Percentiles rank a stretch among this genome's conserved stretches.
phyloP scores from a whole-genome alignment of 495 filamentous ascomycete genomes.

The Neurospora tetraspora region DNA sequence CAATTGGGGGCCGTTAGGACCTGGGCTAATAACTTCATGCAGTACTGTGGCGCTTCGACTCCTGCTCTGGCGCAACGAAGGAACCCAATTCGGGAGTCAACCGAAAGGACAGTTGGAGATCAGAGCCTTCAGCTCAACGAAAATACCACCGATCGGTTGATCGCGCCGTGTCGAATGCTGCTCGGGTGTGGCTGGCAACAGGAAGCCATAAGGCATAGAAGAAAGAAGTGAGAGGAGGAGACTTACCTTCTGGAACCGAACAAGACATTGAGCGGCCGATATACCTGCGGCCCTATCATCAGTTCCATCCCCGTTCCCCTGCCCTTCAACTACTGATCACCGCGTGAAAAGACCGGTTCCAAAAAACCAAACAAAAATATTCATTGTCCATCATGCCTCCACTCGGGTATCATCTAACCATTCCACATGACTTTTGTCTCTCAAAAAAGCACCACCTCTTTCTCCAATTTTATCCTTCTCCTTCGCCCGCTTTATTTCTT shows the following conservation, averaged over 20 bases:
- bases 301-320: not conserved
- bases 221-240: not conserved
- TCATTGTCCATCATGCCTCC: not conserved
- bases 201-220: not conserved
- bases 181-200: not conserved
- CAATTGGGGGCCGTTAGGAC: not conserved
- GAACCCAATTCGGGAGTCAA: not conserved
- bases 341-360: not conserved
- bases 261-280: not conserved
- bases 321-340: not conserved
- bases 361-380: not conserved
- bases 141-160: not conserved
- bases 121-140: not conserved
- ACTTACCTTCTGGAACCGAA: not conserved
- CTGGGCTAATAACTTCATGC: not conserved
- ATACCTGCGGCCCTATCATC: not conserved
- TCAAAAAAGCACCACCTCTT: not conserved
- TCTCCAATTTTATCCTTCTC: not conserved
- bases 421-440: not conserved
- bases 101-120: not conserved
- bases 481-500: conserved; percentile 13
- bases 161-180: not conserved
- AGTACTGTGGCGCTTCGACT: not conserved
- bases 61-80: too few species aligned
- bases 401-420: not conserved